Evolutionary conservation across 768 basidiomycete genomes (phyloP).

Genomic region (Amanita brunnescens): DNA sequence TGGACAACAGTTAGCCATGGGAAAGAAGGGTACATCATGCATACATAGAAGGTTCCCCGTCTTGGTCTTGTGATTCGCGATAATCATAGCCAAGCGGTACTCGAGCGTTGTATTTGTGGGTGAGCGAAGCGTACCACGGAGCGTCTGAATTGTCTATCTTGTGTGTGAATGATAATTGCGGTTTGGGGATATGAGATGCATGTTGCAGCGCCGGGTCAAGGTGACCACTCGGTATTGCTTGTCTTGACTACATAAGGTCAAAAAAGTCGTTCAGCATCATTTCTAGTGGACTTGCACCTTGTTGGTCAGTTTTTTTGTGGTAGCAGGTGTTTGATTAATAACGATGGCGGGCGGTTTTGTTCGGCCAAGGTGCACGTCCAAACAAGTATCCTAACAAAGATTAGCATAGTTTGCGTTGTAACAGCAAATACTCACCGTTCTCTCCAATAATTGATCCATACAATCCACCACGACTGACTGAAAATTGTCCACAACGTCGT

Average conservation of each 20-base stretch:
- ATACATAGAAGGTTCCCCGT: constrained; percentile 21
- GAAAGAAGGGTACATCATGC: constrained; percentile 9
- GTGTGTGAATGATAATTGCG: constrained; percentile 66
- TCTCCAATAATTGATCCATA: constrained; percentile 80
- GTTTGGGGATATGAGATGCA: constrained; percentile 69
- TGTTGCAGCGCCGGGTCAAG: constrained; percentile 62
- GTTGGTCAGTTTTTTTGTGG: constrained; percentile 18
- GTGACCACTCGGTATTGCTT: constrained; percentile 28
- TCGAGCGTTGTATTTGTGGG: constrained; percentile 75
- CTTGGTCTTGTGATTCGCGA: constrained; percentile 20
- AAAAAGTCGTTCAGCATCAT: neutral
- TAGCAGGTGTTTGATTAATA: constrained; percentile 32
- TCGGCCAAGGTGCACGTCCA: constrained; percentile 72
- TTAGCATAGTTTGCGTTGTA: neutral
- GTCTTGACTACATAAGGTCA: constrained; percentile 20
- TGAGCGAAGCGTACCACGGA: constrained; percentile 61
- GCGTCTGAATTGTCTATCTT: constrained; percentile 49
- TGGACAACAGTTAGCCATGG: constrained; percentile 5
- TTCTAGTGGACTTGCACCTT: constrained; percentile 20
- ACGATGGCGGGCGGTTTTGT: constrained; percentile 59
- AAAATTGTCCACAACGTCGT: constrained; percentile 82
- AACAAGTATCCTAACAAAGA: constrained; percentile 55
- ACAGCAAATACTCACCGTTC: constrained; percentile 45
- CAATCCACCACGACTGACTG: constrained; percentile 69
- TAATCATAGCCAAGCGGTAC: constrained; percentile 70